Base-by-base conservation (phyloP, 2,329 filamentous ascomycete species). In the Myriangium duriaei region DNA sequence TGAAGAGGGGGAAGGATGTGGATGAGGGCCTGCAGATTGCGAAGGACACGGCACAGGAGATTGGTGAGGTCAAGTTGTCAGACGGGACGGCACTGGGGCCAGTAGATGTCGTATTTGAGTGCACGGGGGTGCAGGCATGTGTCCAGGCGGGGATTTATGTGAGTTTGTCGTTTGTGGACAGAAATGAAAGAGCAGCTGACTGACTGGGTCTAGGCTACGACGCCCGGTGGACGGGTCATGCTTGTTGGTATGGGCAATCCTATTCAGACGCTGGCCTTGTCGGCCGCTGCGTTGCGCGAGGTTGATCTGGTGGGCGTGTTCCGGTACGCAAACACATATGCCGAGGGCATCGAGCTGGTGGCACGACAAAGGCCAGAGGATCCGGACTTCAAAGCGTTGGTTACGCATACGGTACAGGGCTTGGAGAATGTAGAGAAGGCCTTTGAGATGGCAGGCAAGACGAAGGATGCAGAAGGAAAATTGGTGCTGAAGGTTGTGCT, bases 221-320 rank as follows among this genome's bases (percentile, higher is more conserved):
- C 69, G 41, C 68, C 80, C 0, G 81, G 81, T 16, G 81, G 81
- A 12, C 79, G 77, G 49, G 67, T 85, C 34, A 69, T 86, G 55
- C 76, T 86, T 55, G 79, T 87, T 15, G 81, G 81, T 37, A 86
- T 86, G 81, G 81, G 81, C 26, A 81, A 73, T 4, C 80, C 81
- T 0, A 71, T 84, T 37, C 79, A 85, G 55, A 84, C 79, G 0
- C 65, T 86, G 2, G 80, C 80, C 1, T 63, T 87, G 32, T 81
- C 76, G 5, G 76, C 78, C 4, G 80, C 80, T 3, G 78, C 81
- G 28, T 63, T 84, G 17, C 71, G 79, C 26, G 81, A 87, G 59
- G 76, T 86, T 30, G 81, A 86, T 52, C 78, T 86, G 19, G 60
- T 84, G n/a, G 80, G 80, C 21, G 76, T 84, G 18, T 85, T 86